Evolutionary conservation across 352 stramenopile genomes (phyloP), one percentile per base, ranked within the genome.

Genomic region (Bremia lactucae): DNA sequence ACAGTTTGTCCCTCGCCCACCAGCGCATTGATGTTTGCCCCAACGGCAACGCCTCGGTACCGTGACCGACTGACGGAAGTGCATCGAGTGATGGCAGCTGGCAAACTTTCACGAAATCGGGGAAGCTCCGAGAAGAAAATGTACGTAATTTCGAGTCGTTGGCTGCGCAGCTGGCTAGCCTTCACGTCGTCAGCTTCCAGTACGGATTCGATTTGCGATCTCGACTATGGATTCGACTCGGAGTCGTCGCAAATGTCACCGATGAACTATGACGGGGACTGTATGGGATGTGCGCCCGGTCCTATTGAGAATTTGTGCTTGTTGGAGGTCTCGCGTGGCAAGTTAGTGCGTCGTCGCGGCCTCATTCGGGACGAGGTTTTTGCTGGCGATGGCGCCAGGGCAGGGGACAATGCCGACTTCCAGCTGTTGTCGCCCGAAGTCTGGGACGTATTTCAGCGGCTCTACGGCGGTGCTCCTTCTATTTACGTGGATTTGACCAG

Each of bases 261-360:
- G n/a, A 52, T 13, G 25, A 44, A 60, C 11, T 43, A 59, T 14
- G 52, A 65, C 8, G 23, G 33, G 1, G 23, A 25, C 6, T 55
- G 37, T 16, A 48, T 45, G 21, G 46, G 38, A 6, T 35, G 45
- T 9, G 59, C 57, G 0, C 69, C 52, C 13, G 69, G 68, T 0
- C 55, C 70, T 5, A 83, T 87, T 40, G 64, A 82, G 35, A 87
- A 82, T 36, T 52, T 83, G 31, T 49, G 59, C 35, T 59, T 87
- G 14, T 47, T 87, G 7, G 59, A 81, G 19, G 49, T 87, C 24
- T 43, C 46, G 24, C 57, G 76, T 26, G 74, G 74, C 36, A 57
- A 53, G 34, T 58, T 87, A 7, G 35, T 70, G 6, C 63, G 62
- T 36, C 72, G 72, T 9, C 33, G 59, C 0, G 69, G 62, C 37